Evolutionary conservation across 2,329 filamentous ascomycete species (phyloP), one percentile per base, ranked within the genome.

Genomic region (Calonectria pseudoturangicola): DNA sequence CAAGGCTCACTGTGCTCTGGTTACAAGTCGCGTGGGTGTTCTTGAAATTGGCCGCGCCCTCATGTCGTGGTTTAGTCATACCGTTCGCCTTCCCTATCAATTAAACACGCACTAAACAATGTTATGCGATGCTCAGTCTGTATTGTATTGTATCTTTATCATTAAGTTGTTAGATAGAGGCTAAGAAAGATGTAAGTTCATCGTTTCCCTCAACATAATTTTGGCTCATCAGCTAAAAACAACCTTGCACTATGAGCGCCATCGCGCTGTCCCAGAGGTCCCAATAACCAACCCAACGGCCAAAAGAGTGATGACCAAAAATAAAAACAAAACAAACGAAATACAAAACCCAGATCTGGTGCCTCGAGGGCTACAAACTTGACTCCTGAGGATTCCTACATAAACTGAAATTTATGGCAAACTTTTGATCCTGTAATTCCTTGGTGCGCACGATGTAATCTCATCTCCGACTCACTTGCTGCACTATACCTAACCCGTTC

Each of bases 361-460:
- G 21, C 54, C 54, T 15, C 13, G 7, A 15, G 21, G 33, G 54
- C 33, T 13, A 6, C 13, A 60, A 41, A 16, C 13, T 18, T 25
- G n/a, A 41, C 39, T 33, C 5, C 21, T 27, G 10, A n/a, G 6
- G n/a, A 58, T 27, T 39, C 21, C 36, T 18, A 15, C 12, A 58
- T 58, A 21, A 41, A 27, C 33, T 21, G 21, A 58, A 15, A 8
- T 2, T n/a, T 41, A 58, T 27, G 21, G 54, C 30, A 41, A 60
- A 7, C 25, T 58, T 63, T 13, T 77, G 69, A 63, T 73, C 62
- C 45, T 27, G 58, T 69, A 10, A 67, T 71, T 27, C 65, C 71
- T 9, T 70, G 67, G 43, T 75, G 75, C 33, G 67, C 41, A 39
- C 71, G 75, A 65, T 77, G 76, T n/a, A 76, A 48, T 6, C n/a